phyloP scores from a whole-genome alignment of 2,329 filamentous ascomycete species.

The Aspergillus ochraceus region DNA sequence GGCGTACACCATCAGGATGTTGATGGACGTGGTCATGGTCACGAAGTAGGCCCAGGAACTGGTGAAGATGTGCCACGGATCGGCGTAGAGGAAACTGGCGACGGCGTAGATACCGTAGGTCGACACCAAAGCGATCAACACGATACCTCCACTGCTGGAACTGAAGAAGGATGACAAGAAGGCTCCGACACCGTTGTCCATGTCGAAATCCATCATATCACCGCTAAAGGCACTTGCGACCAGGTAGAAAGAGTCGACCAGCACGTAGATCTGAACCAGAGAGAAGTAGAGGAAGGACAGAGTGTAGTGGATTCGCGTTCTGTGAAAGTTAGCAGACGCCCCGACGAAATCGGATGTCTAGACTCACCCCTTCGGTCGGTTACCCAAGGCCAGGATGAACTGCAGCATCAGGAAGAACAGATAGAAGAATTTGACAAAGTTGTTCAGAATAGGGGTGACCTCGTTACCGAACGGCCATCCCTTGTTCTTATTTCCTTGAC shows the following conservation, averaged over 20 bases:
- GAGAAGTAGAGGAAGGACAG: constrained; percentile 84
- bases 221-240: constrained; percentile 76
- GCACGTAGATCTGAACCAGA: constrained; percentile 89
- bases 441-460: constrained; percentile 88
- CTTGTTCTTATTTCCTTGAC: constrained; percentile 53
- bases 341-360: too few relatives aligned
- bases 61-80: constrained; percentile 99
- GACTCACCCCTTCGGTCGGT: constrained; percentile 81
- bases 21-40: constrained; percentile 89
- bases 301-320: constrained; percentile 11
- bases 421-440: constrained; percentile 86
- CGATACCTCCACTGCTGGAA: constrained; percentile 78
- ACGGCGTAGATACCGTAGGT: constrained; percentile 97
- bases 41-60: constrained; percentile 75
- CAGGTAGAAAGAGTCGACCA: constrained; percentile 84
- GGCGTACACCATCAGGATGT: constrained; percentile 98
- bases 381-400: constrained; percentile 94
- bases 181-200: constrained; percentile 59
- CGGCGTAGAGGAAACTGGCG: constrained; percentile 94
- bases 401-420: constrained; percentile 88
- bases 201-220: constrained; percentile 61
- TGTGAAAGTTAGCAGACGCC: background rate
- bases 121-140: constrained; percentile 86
- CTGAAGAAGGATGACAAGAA: constrained; percentile 83
- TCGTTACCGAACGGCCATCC: constrained; percentile 89